Base-by-base conservation (phyloP, 2,329 filamentous ascomycete genomes). In the Cordyceps tenuipes region DNA sequence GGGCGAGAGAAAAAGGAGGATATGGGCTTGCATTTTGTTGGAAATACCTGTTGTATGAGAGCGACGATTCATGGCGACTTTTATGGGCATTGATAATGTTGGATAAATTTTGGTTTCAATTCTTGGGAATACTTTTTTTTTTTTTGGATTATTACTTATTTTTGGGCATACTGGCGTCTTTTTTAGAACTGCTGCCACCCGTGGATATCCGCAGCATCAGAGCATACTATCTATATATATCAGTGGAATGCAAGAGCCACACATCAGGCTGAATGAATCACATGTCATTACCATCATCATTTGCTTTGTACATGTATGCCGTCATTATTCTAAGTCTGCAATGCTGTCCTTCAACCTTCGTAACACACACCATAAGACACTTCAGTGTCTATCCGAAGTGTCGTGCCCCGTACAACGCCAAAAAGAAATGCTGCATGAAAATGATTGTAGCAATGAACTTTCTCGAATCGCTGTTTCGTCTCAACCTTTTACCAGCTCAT, bases 401-500 rank as follows among this genome's bases (percentile, higher is more conserved):
- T 46, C n/a, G 43, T 48, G 3, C 31, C 15, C 46, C 13, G 9
- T 29, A 17, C 29, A 29, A 31, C 46, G 46, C 48, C 48, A 50
- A 50, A 34, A 46, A 7, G 10, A 46, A 9, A 46, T n/a, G 21
- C 21, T 9, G n/a, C 31, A 52, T 23, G 34, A n/a, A 41, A 52
- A 53, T 46, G 17, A 46, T 31, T 4, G n/a, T n/a, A n/a, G n/a
- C n/a, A n/a, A 26, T 6, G 26, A 29, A 17, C 26, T n/a, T 3
- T 8, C n/a, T n/a, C n/a, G n/a, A n/a, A n/a, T n/a, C n/a, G n/a
- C n/a, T n/a, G n/a, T n/a, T 9, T 12, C n/a, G 17, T 13, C 29
- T 31, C 15, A 9, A 7, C 13, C 31, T 29, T 17, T 64, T 59
- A 97, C 94, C 94, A 99, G 76, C 93, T 97, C 71, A 90, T 83